Conservation (phyloP, 2,329 filamentous ascomycete genomes). For the Phialophora tarda region DNA sequence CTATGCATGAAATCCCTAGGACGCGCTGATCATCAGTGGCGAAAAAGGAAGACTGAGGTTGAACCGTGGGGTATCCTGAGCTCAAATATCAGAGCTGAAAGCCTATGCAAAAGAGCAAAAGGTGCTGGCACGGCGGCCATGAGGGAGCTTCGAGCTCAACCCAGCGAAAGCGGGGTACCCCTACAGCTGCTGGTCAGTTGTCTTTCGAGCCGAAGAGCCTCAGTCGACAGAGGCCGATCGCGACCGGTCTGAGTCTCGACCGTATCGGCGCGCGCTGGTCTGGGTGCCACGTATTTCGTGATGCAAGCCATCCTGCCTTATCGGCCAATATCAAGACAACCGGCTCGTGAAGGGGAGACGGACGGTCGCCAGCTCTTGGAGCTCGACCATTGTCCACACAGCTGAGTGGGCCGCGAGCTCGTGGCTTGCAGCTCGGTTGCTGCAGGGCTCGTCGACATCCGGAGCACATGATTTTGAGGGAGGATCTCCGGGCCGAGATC, state of each 20-base stretch:
- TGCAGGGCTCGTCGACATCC: slow-evolving; percentile 24
- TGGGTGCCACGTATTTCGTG: slow-evolving; percentile 17
- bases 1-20: slow-evolving; percentile 15
- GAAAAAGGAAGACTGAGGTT: slow-evolving; percentile 20
- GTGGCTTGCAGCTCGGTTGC: slow-evolving; percentile 34
- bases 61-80: slow-evolving; percentile 9
- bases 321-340: slow-evolving; percentile 25
- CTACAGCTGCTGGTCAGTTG: slow-evolving; percentile 8
- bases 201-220: slow-evolving; percentile 26
- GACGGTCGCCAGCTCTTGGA: slow-evolving; percentile 4
- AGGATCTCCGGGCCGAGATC: neutral
- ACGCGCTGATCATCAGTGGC: slow-evolving; percentile 23
- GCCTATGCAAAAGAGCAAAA: slow-evolving; percentile 3
- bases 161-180: slow-evolving; percentile 28
- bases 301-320: slow-evolving; percentile 22
- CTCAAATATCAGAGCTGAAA: slow-evolving; percentile 20
- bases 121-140: slow-evolving; percentile 11
- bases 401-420: slow-evolving; percentile 14
- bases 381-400: slow-evolving; percentile 20
- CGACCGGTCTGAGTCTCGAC: slow-evolving; percentile 25
- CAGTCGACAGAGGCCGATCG: slow-evolving; percentile 18
- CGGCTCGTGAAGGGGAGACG: slow-evolving; percentile 7
- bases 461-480: slow-evolving; percentile 21
- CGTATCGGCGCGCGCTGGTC: slow-evolving; percentile 1
- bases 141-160: slow-evolving; percentile 18